Percentiles rank a stretch among this genome's conserved stretches.
Conservation (phyloP, 2,329 filamentous ascomycete species). For the Xylariaceae sp. region DNA sequence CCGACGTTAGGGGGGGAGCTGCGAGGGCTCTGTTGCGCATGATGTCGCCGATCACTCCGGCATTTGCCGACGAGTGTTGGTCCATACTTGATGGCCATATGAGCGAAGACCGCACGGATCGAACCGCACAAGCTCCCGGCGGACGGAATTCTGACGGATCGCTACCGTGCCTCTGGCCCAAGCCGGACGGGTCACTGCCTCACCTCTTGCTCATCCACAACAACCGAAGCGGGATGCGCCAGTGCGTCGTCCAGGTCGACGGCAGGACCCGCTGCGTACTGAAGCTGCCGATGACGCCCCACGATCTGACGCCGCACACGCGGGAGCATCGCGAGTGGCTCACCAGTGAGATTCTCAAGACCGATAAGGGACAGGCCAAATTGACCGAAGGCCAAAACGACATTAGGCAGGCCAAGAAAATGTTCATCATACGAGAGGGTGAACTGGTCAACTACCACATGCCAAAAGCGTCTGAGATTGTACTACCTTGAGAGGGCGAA, state of each 20-base stretch:
- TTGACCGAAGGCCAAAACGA: conserved; percentile 39
- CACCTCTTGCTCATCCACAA: conserved; percentile 40
- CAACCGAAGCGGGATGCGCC: no score
- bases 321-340: conserved; percentile 50
- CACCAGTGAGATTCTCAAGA: conserved; percentile 51
- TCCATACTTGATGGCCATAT: no score
- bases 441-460: conserved; percentile 67
- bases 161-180: conserved; percentile 46
- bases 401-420: conserved; percentile 27
- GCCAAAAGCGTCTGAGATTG: no score
- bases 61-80: conserved; percentile 78
- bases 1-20: conserved; percentile 40
- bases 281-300: conserved; percentile 50
- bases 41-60: conserved; percentile 72
- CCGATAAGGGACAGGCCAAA: conserved; percentile 51
- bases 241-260: conserved; percentile 68
- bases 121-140: no score
- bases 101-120: no score
- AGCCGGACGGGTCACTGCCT: conserved; percentile 40
- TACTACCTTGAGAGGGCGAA: no score
- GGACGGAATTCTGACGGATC: conserved; percentile 36
- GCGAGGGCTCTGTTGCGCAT: conserved; percentile 56
- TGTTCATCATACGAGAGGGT: conserved; percentile 43
- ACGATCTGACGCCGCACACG: conserved; percentile 26
- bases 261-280: conserved; percentile 66